Conservation (phyloP, 2,329 filamentous ascomycete species). For the Neopestalotiopsis sp. region DNA sequence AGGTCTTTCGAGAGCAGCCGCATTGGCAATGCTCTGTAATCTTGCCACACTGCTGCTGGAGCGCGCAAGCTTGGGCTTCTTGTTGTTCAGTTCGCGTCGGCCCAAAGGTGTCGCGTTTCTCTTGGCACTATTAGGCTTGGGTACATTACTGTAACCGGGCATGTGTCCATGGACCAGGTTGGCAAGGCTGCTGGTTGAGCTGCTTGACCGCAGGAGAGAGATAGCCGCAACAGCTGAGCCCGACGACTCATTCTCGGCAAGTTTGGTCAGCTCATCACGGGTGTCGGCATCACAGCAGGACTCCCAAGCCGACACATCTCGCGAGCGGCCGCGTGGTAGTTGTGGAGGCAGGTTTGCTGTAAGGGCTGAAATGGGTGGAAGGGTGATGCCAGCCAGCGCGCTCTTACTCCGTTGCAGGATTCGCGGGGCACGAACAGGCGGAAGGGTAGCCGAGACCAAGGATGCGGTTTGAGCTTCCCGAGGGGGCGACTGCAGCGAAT, state of each 20-base stretch:
- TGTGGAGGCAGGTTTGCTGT: slow-evolving; percentile 58
- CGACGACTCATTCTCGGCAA: slow-evolving; percentile 79
- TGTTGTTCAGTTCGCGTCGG: slow-evolving; percentile 43
- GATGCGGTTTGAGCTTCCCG: slow-evolving; percentile 59
- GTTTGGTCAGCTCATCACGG: slow-evolving; percentile 78
- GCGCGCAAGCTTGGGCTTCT: slow-evolving; percentile 67
- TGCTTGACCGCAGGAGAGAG: slow-evolving; percentile 76
- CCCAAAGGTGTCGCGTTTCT: slow-evolving; percentile 58
- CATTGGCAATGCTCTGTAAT: slow-evolving; percentile 52
- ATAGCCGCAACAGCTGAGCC: slow-evolving; percentile 84
- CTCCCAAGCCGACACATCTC: slow-evolving; percentile 89
- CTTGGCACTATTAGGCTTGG: slow-evolving; percentile 66
- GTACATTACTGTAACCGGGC: slow-evolving; percentile 31
- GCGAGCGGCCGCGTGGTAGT: slow-evolving; percentile 74
- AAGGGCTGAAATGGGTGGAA: slow-evolving; percentile 60
- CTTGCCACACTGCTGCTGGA: slow-evolving; percentile 66
- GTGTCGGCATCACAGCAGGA: slow-evolving; percentile 84
- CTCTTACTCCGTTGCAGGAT: slow-evolving; percentile 75
- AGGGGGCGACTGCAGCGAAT: slow-evolving; percentile 72
- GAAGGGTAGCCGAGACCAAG: slow-evolving; percentile 50
- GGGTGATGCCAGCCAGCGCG: slow-evolving; percentile 62
- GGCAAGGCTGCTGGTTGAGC: slow-evolving; percentile 47
- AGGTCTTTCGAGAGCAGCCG: slow-evolving; percentile 37
- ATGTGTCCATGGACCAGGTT: slow-evolving; percentile 40
- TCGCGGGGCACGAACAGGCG: slow-evolving; percentile 51